Base-by-base conservation (phyloP, 768 basidiomycete genomes). In the Tremella fuciformis region DNA sequence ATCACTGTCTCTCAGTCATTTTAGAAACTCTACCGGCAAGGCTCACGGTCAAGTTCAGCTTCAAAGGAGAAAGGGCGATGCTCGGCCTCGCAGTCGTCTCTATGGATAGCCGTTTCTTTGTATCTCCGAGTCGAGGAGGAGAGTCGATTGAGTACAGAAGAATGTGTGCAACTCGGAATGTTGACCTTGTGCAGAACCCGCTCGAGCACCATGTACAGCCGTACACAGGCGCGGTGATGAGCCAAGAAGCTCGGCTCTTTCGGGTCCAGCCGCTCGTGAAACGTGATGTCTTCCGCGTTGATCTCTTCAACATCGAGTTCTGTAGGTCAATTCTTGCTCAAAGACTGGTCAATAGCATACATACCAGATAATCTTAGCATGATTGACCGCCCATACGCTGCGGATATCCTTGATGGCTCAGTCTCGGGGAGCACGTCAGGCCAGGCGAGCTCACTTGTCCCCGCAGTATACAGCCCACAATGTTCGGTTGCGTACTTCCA, bases 381-480 rank as follows among this genome's bases (percentile, higher is more conserved):
- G 19, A 38, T 13, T 53, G 51, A 34, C 9, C 51, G 24, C 13
- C 51, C 51, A 53, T 53, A 53, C 9, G 51, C 34, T 13, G 51
- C 51, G 9, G 51, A 53, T 8, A 53, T 53, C 21, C 51, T 53
- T 9, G 2, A 9, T 18, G 42, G 24, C 11, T 53, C 21, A 46
- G n/a, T 15, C 42, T 4, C n/a, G 16, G 8, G 6, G 15, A 4
- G 6, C 42, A 4, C 42, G 16, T 46, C 3, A 4, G 49, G 7
- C 16, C 4, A 18, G 11, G n/a, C 2, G n/a, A n/a, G 37, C 51
- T 38, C 29, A 53, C 51, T 53, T 53, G 51, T 53, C 51, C 21
- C 24, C 18, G 34, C 51, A 53, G 21, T 29, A 53, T 15, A 53
- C 34, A 9, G 51, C 51, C 51, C 51, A 53, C n/a, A 53, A 24